phyloP scores from a whole-genome alignment of 2,329 filamentous ascomycete species.

The Fusarium lyarnte region DNA sequence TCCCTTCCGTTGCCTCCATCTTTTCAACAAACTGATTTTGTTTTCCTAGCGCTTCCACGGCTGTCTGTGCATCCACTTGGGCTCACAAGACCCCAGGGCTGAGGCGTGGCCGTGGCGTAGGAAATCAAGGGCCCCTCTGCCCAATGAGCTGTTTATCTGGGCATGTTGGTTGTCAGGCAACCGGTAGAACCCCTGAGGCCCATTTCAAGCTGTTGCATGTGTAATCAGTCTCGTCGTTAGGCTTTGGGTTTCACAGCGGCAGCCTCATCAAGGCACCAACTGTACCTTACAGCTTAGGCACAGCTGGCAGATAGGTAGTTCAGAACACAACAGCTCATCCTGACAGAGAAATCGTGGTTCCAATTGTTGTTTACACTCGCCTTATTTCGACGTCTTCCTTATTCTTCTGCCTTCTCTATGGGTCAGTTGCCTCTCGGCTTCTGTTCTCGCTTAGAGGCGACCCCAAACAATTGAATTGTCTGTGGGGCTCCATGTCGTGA shows the following conservation, averaged over 20 bases:
- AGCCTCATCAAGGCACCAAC: conserved; percentile 12
- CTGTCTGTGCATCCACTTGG: conserved; percentile 37
- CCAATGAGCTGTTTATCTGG: neutral
- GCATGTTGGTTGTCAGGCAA: conserved; percentile 11
- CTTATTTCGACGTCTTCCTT: neutral
- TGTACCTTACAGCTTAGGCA: conserved; percentile 10
- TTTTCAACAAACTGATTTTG: conserved; percentile 7
- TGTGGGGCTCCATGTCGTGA: conserved; percentile 29
- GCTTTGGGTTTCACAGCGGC: conserved; percentile 23
- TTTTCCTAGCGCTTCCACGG: conserved; percentile 41
- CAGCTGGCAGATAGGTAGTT: neutral
- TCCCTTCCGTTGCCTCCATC: conserved; percentile 21
- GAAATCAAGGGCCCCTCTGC: conserved; percentile 2
- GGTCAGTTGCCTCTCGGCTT: conserved; percentile 5
- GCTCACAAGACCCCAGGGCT: conserved; percentile 22
- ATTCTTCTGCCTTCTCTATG: conserved; percentile 13
- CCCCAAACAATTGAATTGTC: conserved; percentile 4
- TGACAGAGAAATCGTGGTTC: neutral
- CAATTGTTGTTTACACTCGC: neutral
- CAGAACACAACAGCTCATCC: neutral
- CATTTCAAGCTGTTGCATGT: neutral
- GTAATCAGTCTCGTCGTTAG: conserved; percentile 5
- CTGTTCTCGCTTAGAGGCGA: neutral
- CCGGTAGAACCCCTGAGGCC: conserved; percentile 4
- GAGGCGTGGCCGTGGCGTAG: conserved; percentile 34